Conservation (phyloP, 2,329 filamentous ascomycete species). For the Aspergillus proliferans region DNA sequence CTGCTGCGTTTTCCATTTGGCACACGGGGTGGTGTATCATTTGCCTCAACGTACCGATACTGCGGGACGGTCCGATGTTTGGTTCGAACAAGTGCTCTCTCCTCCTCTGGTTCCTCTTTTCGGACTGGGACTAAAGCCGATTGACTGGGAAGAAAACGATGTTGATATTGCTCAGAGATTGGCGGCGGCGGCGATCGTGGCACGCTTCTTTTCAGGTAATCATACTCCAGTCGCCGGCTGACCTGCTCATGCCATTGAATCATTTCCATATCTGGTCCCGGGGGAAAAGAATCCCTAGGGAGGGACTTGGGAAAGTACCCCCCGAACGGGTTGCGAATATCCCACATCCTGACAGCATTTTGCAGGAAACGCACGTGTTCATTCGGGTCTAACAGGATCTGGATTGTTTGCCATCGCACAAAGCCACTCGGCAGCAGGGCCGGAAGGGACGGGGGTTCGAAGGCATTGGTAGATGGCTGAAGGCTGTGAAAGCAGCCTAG, state of each 20-base stretch:
- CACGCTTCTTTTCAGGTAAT: constrained; percentile 44
- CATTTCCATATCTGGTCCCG: constrained; percentile 69
- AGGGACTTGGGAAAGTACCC: constrained; percentile 53
- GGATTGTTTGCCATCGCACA: constrained; percentile 87
- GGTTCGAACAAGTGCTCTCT: constrained; percentile 15
- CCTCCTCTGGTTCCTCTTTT: constrained; percentile 21
- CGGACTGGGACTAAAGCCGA: constrained; percentile 16
- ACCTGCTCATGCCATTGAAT: constrained; percentile 79
- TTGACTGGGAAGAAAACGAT: constrained; percentile 13
- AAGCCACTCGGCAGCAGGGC: constrained; percentile 79
- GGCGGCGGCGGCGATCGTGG: constrained; percentile 29
- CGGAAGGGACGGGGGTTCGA: constrained; percentile 68
- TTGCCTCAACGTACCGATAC: constrained; percentile 13
- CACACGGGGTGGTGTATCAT: constrained; percentile 16
- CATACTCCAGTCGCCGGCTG: constrained; percentile 60
- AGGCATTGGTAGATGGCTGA: constrained; percentile 65
- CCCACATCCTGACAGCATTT: constrained; percentile 70
- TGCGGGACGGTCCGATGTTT: constrained; percentile 11
- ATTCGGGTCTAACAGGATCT: constrained; percentile 78
- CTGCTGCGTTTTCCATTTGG: constrained; percentile 14
- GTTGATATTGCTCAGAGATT: constrained; percentile 15
- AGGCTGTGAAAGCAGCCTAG: constrained; percentile 85
- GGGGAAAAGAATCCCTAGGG: constrained; percentile 66
- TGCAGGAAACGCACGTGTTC: constrained; percentile 82
- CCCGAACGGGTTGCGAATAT: constrained; percentile 64